Conservation (phyloP, 768 basidiomycete genomes). For the Astraeus odoratus region DNA sequence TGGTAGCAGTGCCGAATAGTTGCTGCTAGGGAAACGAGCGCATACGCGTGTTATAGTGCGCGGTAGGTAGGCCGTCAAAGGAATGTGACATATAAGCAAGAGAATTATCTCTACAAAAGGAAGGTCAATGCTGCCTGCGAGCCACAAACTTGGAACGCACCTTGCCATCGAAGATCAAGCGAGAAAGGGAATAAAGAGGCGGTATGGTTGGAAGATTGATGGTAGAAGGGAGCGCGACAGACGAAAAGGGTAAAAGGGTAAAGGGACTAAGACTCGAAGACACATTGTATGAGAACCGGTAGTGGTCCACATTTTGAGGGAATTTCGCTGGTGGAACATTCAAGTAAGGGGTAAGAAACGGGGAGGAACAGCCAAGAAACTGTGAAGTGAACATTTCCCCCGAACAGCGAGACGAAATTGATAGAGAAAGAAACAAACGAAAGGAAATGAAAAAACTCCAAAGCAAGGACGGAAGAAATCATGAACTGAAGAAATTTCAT, state of each 20-base stretch:
- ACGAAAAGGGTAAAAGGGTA: too few relatives aligned
- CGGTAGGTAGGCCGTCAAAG: neutral
- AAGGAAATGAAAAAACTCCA: neutral
- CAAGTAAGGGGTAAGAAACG: neutral
- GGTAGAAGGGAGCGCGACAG: neutral
- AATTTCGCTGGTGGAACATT: neutral
- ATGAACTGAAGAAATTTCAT: neutral
- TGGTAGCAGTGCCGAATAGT: neutral
- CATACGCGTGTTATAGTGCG: neutral
- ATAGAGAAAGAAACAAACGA: neutral
- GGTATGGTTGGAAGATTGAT: neutral
- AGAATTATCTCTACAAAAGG: neutral
- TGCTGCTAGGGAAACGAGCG: neutral
- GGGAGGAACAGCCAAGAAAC: neutral
- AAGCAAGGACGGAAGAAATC: neutral
- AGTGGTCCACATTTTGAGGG: too few relatives aligned
- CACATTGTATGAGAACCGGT: too few relatives aligned
- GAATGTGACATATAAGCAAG: neutral
- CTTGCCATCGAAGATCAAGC: neutral
- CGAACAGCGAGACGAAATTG: neutral
- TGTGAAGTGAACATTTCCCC: neutral
- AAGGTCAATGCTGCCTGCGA: neutral
- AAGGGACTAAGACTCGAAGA: too few relatives aligned
- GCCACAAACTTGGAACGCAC: too few relatives aligned
- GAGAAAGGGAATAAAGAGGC: too few relatives aligned